Conservation (phyloP, 345 rosid genomes). For the Citropsis articulata region DNA sequence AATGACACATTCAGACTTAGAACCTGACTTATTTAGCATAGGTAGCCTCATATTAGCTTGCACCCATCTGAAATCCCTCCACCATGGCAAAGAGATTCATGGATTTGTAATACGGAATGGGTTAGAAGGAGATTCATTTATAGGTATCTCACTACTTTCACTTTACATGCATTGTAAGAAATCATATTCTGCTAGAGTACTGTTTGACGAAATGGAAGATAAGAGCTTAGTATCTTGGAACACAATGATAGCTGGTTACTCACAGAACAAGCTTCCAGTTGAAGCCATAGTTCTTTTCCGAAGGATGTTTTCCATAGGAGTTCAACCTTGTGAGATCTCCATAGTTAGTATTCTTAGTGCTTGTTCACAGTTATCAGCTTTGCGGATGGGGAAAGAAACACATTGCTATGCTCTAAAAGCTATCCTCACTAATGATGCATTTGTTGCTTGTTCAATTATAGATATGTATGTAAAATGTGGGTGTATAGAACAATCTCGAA, state of each 20-base stretch:
- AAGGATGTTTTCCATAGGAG: constrained; percentile 39
- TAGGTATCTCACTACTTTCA: constrained; percentile 47
- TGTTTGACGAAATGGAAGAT: constrained; percentile 48
- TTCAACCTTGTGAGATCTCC: constrained; percentile 42
- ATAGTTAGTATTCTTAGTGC: constrained; percentile 41
- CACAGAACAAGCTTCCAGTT: constrained; percentile 47
- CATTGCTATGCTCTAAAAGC: constrained; percentile 55
- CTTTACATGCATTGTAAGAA: constrained; percentile 50
- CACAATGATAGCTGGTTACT: constrained; percentile 50
- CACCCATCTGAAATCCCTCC: constrained; percentile 38
- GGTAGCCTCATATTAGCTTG: constrained; percentile 59
- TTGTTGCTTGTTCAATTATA: constrained; percentile 53
- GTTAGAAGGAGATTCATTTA: constrained; percentile 44
- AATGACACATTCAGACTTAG: constrained; percentile 39
- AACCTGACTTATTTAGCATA: constrained; percentile 53
- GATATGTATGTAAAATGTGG: constrained; percentile 73
- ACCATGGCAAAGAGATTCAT: constrained; percentile 48
- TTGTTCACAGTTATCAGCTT: constrained; percentile 56
- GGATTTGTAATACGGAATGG: constrained; percentile 46
- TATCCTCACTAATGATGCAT: constrained; percentile 25
- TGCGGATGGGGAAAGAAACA: constrained; percentile 54
- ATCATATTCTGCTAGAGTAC: constrained; percentile 33
- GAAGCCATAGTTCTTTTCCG: constrained; percentile 49
- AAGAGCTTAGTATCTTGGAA: constrained; percentile 62
- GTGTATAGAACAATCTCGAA: constrained; percentile 35